Base-by-base conservation (phyloP, 306 rosid genomes). In the Quercus robur region DNA sequence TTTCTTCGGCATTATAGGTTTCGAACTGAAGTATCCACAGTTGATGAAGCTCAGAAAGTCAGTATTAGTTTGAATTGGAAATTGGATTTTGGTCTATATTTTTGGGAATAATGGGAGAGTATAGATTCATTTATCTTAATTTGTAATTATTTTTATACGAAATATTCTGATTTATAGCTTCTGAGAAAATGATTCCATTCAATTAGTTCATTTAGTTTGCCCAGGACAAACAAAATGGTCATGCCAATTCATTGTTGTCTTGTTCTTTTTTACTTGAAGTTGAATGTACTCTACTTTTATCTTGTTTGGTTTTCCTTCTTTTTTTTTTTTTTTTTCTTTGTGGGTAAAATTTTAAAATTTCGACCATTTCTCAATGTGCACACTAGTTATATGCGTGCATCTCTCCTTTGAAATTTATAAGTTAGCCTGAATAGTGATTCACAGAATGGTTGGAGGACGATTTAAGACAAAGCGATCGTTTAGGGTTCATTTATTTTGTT, bases 231-330 rank as follows among this genome's bases (percentile, higher is more conserved):
- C 82, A 79, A 76, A 83, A 77, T 79, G 83, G 83, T 75, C 75
- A 80, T 80, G 80, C 82, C 86, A 63, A 80, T 30, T 82, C 85
- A 84, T 67, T 78, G 71, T 76, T 82, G 82, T 73, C 58, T 69
- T 49, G 51, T 75, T 67, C 8, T 83, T 83, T 44, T 26, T 73
- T 77, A 70, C 67, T 56, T 41, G 73, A 56, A 74, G 81, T 21
- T 74, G 71, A 63, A 31, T 31, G 8, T 49, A 49, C 54, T 49
- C 14, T 38, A 20, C 13, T 35, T 4, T 25, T 12, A 25, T 23
- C 28, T 61, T 12, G 23, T 58, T 58, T 26, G 25, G 6, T 1
- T 59, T 23, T 23, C 1, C 17, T 46, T 11, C 1, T 46, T 2
- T 11, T 11, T 2, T 9, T 0, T 46, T 46, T 10, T 3, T 46